phyloP scores from a whole-genome alignment of 352 stramenopile species.

The Phytophthora sp. region DNA sequence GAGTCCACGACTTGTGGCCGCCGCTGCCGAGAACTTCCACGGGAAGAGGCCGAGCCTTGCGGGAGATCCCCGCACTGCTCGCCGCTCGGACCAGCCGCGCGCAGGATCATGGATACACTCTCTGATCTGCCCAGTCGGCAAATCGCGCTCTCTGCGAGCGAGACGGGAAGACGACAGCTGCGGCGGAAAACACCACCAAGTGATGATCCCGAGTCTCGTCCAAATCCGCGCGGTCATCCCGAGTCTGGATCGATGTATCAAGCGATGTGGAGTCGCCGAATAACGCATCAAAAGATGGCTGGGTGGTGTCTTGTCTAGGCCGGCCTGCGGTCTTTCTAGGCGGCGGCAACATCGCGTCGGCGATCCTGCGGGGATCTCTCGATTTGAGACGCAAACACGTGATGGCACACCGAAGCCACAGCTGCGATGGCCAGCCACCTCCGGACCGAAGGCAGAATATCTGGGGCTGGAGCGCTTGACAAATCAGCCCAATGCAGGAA shows the following conservation, averaged over 20 bases:
- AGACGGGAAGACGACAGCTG: slow-evolving; percentile 14
- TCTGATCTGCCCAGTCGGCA: neutral
- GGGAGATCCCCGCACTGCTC: too few species aligned
- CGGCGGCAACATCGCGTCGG: slow-evolving; percentile 18
- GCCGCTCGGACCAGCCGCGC: too few species aligned
- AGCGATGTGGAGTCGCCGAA: slow-evolving; percentile 39
- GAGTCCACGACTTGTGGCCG: too few species aligned
- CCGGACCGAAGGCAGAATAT: slow-evolving; percentile 1
- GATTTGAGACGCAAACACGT: slow-evolving; percentile 40
- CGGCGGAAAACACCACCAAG: slow-evolving; percentile 31
- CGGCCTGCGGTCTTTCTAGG: too few species aligned
- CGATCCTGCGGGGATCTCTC: slow-evolving; percentile 21
- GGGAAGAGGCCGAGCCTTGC: too few species aligned
- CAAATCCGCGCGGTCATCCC: slow-evolving; percentile 21
- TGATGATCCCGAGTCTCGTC: slow-evolving; percentile 25
- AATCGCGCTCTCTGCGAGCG: neutral
- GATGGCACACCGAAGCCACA: slow-evolving; percentile 34
- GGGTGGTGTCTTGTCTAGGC: slow-evolving; percentile 10
- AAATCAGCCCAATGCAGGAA: neutral
- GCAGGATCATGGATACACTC: neutral
- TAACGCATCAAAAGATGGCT: slow-evolving; percentile 18
- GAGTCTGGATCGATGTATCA: slow-evolving; percentile 39
- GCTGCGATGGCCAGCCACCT: slow-evolving; percentile 10
- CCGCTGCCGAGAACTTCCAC: too few species aligned
- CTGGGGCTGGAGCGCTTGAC: neutral